A percentile compares a stretch with the other conserved stretches of the same genome.
Conservation (phyloP, 2,329 filamentous ascomycete species). For the Microascus cirrosus region DNA sequence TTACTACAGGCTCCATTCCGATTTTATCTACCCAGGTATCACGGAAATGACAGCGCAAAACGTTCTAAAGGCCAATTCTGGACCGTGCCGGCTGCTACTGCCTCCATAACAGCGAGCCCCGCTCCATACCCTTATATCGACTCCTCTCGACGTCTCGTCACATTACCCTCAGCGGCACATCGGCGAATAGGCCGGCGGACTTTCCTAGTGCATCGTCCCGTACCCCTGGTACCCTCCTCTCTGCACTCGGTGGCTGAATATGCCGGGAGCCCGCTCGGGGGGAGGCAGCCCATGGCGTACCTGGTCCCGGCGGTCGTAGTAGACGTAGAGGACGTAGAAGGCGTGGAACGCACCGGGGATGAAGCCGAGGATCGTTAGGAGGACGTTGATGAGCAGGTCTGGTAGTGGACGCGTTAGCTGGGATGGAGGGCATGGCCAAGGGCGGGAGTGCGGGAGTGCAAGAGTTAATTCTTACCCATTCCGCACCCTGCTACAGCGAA, state of each 20-base stretch:
- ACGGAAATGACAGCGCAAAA: no score
- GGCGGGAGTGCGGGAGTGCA: not conserved
- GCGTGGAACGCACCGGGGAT: constrained; percentile 71
- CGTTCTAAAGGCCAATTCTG: no score
- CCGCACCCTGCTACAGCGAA: constrained; percentile 55
- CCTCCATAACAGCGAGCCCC: not conserved
- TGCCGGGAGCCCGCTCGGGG: constrained; percentile 48
- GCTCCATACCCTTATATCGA: not conserved
- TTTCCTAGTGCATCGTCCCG: constrained; percentile 31
- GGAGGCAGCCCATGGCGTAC: constrained; percentile 44
- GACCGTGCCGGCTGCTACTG: not conserved
- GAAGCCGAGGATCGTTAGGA: constrained; percentile 57
- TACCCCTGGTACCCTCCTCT: constrained; percentile 54
- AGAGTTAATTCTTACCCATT: constrained; percentile 24
- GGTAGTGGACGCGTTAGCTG: constrained; percentile 5
- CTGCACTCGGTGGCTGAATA: constrained; percentile 65
- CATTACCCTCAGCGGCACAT: not conserved
- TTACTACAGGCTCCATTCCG: no score
- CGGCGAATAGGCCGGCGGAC: constrained; percentile 8
- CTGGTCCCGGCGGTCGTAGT: constrained; percentile 63
- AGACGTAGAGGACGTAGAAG: constrained; percentile 75
- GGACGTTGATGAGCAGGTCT: constrained; percentile 57
- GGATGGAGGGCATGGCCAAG: not conserved
- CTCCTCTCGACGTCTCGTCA: not conserved
- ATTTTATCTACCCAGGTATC: no score